Evolutionary conservation across 768 basidiomycete genomes (phyloP), one percentile per base, ranked within the genome.

Genomic region (Mycena indigotica): DNA sequence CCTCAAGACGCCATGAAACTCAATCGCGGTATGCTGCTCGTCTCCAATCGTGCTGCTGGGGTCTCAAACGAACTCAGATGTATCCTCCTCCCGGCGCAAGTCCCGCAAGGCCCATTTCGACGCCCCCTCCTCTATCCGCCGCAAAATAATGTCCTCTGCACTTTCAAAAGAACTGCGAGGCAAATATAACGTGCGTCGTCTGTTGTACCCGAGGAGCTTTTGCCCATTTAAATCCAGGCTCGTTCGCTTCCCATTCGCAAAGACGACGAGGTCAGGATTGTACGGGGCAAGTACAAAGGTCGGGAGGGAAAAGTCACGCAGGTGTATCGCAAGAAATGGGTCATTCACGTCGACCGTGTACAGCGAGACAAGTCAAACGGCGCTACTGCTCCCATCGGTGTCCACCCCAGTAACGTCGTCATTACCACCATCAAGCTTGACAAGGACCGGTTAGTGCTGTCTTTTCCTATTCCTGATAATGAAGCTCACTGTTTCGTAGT

Each of bases 281-380:
- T 98, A 59, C 85, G 96, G 64, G 96, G 96, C 55, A 95, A 96
- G 76, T 95, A 97, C 86, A 97, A 97, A 84, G 96, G 97, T 51
- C 86, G 95, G 71, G 96, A 99, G 83, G 96, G 96, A 70, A 98
- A 98, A 80, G 87, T 99, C 62, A 93, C 92, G 58, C 89, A 95
- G 77, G 95, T 98, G 64, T 96, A 95, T 84, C 91, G 95, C 75
- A 96, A 96, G 88, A 95, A 96, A 77, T 98, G 93, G 91, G 93
- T 98, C 54, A 90, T 99, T 75, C 89, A 98, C 78, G 91, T 99
- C 71, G 96, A 99, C 77, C 93, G 96, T 72, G 94, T 99, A 55
- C 88, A 91, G 75, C 87, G 94, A 65, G 96, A 99, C 82, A 98
- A 98, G 78, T 93, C 93, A 64, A 97, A 96, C 72, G 96, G 97